Conservation (phyloP, 192 early-diverging fungal species). For the Thoreauomyces humboldtii region DNA sequence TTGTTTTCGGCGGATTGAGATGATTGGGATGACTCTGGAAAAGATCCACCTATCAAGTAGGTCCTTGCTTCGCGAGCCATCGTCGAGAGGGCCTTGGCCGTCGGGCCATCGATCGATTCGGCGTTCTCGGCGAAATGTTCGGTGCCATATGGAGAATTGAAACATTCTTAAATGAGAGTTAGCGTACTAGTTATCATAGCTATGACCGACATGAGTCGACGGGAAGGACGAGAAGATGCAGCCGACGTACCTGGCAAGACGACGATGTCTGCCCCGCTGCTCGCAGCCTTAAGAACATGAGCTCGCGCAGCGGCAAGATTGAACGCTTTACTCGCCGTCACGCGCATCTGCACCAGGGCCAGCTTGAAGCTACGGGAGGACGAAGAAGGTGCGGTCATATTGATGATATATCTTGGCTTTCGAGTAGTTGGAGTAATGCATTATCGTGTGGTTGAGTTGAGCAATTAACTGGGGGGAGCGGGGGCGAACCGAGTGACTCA, state of each 20-base stretch:
- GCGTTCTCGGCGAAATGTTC: slow-evolving; percentile 88
- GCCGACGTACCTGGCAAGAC: slow-evolving; percentile 72
- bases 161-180: slow-evolving; percentile 71
- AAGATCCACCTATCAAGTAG: slow-evolving; percentile 79
- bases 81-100: slow-evolving; percentile 65
- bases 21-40: slow-evolving; percentile 67
- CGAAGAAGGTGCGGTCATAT: too few species aligned
- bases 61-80: slow-evolving; percentile 89
- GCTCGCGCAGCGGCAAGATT: slow-evolving; percentile 77
- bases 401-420: too few species aligned
- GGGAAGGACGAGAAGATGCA: too few species aligned
- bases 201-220: neutral
- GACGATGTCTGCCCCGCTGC: slow-evolving; percentile 81
- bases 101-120: slow-evolving; percentile 74
- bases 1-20: slow-evolving; percentile 21
- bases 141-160: slow-evolving; percentile 97
- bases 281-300: slow-evolving; percentile 81
- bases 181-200: neutral
- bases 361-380: too few species aligned
- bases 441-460: too few species aligned
- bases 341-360: slow-evolving; percentile 70
- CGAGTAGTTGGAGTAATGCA: too few species aligned
- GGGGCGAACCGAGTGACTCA: too few species aligned
- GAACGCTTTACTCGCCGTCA: slow-evolving; percentile 68
- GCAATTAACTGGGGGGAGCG: too few species aligned